Evolutionary conservation across 1,284 basidiomycete genomes (phyloP), one percentile per base, ranked within the genome.

Genomic region (Boletellus deceptivus): DNA sequence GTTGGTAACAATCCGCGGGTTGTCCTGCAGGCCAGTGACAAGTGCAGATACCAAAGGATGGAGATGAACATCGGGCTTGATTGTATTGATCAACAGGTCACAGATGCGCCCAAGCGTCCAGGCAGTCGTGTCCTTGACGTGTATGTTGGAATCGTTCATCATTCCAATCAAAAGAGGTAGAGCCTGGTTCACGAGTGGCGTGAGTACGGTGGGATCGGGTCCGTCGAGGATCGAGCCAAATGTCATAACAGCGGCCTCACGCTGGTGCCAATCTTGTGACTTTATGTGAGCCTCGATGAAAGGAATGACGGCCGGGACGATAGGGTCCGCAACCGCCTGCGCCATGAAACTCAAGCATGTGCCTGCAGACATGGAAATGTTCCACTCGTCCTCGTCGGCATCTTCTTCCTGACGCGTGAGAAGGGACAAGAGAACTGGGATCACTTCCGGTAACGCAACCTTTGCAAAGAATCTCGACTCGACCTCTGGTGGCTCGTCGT

Each of bases 351-450:
- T 80, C 43, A 99, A 78, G 70, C 94, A 98, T 1, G 93, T 95
- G 22, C 89, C 93, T n/a, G 93, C 94, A 17, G 97, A 93, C 93
- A 98, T 98, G 25, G 93, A 88, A 40, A 96, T 86, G 63, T 96
- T 97, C 97, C 96, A 99, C 70, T 99, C 97, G 63, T 98, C 97
- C 59, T 98, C 96, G 52, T 97, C 95, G 1, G 93, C 93, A 59
- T 98, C 94, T 68, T 98, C 97, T 63, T 96, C 92, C 72, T 99
- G 97, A 55, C 84, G 87, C 6, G 91, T 93, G 54, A 99, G 82
- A 18, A 98, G 81, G 48, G 87, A 80, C 42, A 99, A 79, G 14
- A 99, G 80, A 11, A 98, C 94, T 4, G 96, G 96, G 0, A 96
- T 80, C 56, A 98, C 95, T 71, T 99, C 96, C 31, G 92, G 87